Percentiles rank a stretch among this genome's conserved stretches.
Evolutionary conservation across 345 rosid species (phyloP).

Genomic region (Mallotus nudiflorus): DNA sequence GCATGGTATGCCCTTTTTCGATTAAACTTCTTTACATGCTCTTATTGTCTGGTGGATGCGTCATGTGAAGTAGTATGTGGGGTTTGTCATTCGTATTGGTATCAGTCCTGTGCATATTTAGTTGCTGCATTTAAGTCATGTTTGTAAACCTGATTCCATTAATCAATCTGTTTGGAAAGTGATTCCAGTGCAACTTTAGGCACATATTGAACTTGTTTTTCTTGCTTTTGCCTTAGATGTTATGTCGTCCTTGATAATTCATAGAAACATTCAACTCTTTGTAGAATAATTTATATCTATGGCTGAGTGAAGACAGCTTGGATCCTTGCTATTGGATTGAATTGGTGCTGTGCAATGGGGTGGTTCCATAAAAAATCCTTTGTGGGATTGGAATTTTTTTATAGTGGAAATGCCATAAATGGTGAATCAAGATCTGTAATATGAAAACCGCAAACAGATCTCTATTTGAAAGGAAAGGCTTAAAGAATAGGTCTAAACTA

Average conservation of each 20-base stretch:
- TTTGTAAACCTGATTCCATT: not conserved
- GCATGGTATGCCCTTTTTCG: conserved; percentile 64
- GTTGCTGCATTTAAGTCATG: not conserved
- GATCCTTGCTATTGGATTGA: too few relatives aligned
- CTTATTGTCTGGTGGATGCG: conserved; percentile 8
- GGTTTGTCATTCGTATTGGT: too few relatives aligned
- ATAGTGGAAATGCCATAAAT: too few relatives aligned
- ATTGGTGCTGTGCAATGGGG: too few relatives aligned
- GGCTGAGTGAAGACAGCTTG: not conserved
- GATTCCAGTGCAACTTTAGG: not conserved
- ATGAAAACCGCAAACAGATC: too few relatives aligned
- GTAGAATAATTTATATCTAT: not conserved
- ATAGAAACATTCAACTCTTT: not conserved
- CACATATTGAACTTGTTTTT: not conserved
- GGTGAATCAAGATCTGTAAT: too few relatives aligned
- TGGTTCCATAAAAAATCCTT: too few relatives aligned
- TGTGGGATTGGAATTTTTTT: too few relatives aligned
- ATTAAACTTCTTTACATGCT: not conserved
- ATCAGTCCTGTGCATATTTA: not conserved
- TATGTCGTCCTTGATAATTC: not conserved
- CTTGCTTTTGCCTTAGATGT: too few relatives aligned
- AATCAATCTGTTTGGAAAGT: not conserved
- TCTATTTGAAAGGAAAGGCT: too few relatives aligned
- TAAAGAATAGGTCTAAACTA: too few relatives aligned
- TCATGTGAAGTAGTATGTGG: not conserved